Evolutionary conservation across 306 rosid species (phyloP), one percentile per base, ranked within the genome.

Genomic region (Citrullus amarus): DNA sequence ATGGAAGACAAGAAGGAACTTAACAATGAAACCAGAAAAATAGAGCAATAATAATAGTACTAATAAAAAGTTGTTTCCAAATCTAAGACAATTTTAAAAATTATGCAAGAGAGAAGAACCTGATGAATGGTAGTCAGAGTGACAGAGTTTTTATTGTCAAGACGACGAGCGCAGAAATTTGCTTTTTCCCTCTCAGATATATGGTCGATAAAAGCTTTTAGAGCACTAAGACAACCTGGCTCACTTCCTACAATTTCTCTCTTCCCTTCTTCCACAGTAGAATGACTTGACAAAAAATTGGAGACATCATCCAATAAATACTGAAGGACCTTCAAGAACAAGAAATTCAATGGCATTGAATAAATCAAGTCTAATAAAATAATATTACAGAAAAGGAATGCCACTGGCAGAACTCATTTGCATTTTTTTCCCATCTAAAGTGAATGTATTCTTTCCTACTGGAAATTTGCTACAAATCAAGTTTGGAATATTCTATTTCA

Each of bases 81-180:
- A 22, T 55, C 17, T 22, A 77, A 38, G 76, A 76, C 46, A 25
- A 6, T 13, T 9, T 9, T 77, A 28, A 72, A 51, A 48, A 0
- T 63, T 20, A 9, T 20, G 74, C 48, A 28, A 25, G 55, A 44
- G 58, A 17, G 13, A 66, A 17, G 13, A 80, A 95, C 98, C 98
- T 92, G 98, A 86, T 95, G 98, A 76, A 94, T 94, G 80, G 98
- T 95, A 71, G 97, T 95, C 85, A 95, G 81, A 51, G 95, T 89
- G 81, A 95, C 90, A 80, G 97, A 90, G 60, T 83, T 92, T 67
- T 86, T 80, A 79, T 95, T 95, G 78, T 95, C 88, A 79, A 81
- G 86, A 80, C 89, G 90, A 25, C 95, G 84, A 79, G 89, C 84
- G 61, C 77, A 88, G 44, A 92, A 95, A 70, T 91, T 95, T 80